Evolutionary conservation across 495 filamentous ascomycete species (phyloP).

Genomic region (Pseudomonodictys pantanalensis): DNA sequence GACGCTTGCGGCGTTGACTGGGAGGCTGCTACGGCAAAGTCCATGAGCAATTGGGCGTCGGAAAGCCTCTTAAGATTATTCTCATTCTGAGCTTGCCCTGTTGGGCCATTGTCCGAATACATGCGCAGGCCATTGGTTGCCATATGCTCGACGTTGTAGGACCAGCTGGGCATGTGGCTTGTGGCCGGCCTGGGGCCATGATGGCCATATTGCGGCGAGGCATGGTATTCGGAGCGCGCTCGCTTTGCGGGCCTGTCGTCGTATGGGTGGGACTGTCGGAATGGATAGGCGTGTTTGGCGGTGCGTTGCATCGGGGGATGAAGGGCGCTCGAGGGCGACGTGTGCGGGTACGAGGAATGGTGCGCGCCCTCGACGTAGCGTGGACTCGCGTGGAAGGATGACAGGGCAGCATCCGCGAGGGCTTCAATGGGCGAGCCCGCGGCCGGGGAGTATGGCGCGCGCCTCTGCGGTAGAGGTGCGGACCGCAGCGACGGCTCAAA

Average conservation of each 20-base stretch:
- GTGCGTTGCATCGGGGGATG: slow-evolving; percentile 11
- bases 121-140: slow-evolving; percentile 27
- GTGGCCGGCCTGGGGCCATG: slow-evolving; percentile 45
- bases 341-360: slow-evolving; percentile 6
- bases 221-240: slow-evolving; percentile 55
- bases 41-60: slow-evolving; percentile 30
- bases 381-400: slow-evolving; percentile 37
- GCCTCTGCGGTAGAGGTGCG: slow-evolving; percentile 21
- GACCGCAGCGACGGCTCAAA: slow-evolving; percentile 15
- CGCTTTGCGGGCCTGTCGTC: slow-evolving; percentile 59
- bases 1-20: neutral
- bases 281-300: slow-evolving; percentile 20
- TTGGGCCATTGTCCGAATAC: slow-evolving; percentile 20
- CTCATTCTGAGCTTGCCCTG: slow-evolving; percentile 9
- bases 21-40: slow-evolving; percentile 21
- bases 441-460: slow-evolving; percentile 16
- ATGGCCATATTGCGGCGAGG: slow-evolving; percentile 48
- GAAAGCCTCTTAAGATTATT: slow-evolving; percentile 19
- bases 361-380: slow-evolving; percentile 9
- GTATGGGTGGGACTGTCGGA: slow-evolving; percentile 20
- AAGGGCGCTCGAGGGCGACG: slow-evolving; percentile 3
- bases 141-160: slow-evolving; percentile 36
- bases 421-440: slow-evolving; percentile 39
- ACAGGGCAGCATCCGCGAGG: slow-evolving; percentile 33
- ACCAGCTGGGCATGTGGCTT: slow-evolving; percentile 41